Evolutionary conservation across 2,329 filamentous ascomycete species (phyloP), one percentile per base, ranked within the genome.

Genomic region (Colletotrichum sp.): DNA sequence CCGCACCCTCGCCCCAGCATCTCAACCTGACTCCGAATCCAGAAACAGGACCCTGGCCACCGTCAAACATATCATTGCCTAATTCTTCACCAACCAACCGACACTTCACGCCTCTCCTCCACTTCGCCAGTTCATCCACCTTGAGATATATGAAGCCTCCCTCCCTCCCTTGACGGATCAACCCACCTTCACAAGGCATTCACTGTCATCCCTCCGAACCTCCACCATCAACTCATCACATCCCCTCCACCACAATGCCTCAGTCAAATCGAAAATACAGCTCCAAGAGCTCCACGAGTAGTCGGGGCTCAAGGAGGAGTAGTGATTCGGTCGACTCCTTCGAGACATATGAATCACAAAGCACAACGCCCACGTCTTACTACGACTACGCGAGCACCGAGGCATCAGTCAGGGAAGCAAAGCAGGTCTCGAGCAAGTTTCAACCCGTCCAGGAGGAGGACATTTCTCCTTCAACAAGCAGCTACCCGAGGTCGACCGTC

Each of bases 401-500:
- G 75, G 81, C 86, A 73, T 85, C 87, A 65, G 79, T 85, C 79
- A 83, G 87, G 80, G 79, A 78, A 28, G 36, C 69, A 5, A 76
- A 55, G 36, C 30, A 59, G 39, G 39, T 71, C 57, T 63, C 77
- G 21, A 55, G 16, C 32, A 80, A 80, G 30, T 78, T 79, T 55
- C 77, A 77, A 32, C 78, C 78, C 3, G 78, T 79, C 24, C 65
- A 77, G 18, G 55, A 79, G 44, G 76, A 85, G 67, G 85, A 87
- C 73, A 79, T 87, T 32, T 86, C 86, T 6, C 86, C 86, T 6
- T 81, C 82, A 21, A 87, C 87, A 10, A 85, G 83, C 71, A 80
- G 85, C 72, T 89, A 88, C 79, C 85, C 89, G 4, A 88, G 90
- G 62, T 89, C 91, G 30, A 97, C 95, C 0, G 89, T 92, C 79